Conservation (phyloP, 176 grass and related monocot genomes). For the Miscanthus lutarioriparius region DNA sequence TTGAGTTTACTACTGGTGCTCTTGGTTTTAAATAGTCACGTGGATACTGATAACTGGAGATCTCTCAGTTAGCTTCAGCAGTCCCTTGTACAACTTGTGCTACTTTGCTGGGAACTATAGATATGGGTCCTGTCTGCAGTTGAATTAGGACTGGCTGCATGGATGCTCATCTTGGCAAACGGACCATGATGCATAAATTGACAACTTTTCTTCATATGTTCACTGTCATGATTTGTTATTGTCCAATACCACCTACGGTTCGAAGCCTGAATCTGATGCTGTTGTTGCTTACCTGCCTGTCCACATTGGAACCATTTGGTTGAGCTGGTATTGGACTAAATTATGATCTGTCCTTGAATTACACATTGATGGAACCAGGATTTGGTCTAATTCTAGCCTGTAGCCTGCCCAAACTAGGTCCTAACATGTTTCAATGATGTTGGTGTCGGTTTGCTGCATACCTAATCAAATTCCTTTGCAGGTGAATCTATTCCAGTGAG, state of each 20-base stretch:
- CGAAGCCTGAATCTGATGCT: neutral
- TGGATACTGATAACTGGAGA: neutral
- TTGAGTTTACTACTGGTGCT: neutral
- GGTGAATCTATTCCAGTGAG: constrained; percentile 74
- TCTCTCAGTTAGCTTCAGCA: neutral
- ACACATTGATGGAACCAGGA: neutral
- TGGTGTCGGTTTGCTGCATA: neutral
- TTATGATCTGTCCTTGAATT: neutral
- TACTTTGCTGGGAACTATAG: neutral
- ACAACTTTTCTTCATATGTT: constrained; percentile 23
- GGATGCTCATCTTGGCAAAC: constrained; percentile 3
- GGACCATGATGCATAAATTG: constrained; percentile 5
- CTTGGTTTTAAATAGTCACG: neutral
- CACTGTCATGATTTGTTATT: neutral
- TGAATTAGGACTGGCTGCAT: neutral
- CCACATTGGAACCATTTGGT: neutral
- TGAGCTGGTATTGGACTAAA: neutral
- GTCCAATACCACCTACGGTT: neutral
- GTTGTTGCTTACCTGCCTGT: neutral
- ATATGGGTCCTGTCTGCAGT: neutral
- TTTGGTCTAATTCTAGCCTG: neutral
- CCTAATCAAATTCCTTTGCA: neutral
- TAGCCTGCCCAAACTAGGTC: neutral
- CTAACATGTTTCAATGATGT: neutral
- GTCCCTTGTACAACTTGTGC: neutral